phyloP scores from a whole-genome alignment of 495 filamentous ascomycete genomes.

The Diplogelasinospora grovesii region DNA sequence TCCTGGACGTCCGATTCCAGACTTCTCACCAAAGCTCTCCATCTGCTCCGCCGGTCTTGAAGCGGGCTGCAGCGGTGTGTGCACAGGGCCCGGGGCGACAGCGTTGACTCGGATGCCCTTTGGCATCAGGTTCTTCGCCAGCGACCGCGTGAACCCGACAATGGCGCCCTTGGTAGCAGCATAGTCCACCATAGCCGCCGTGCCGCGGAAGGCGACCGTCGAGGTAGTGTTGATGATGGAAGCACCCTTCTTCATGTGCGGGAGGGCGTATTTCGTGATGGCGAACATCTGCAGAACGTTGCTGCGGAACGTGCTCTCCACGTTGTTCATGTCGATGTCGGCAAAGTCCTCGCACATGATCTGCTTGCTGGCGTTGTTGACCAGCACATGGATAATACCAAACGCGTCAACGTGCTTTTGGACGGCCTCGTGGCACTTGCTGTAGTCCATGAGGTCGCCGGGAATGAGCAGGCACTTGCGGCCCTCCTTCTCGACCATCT shows the following conservation, averaged over 20 bases:
- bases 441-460: slow-evolving; percentile 42
- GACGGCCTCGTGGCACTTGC: slow-evolving; percentile 42
- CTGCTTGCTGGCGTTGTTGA: slow-evolving; percentile 59
- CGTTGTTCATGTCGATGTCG: slow-evolving; percentile 43
- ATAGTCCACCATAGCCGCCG: slow-evolving; percentile 50
- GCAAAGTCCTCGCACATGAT: slow-evolving; percentile 44
- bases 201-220: slow-evolving; percentile 49
- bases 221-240: slow-evolving; percentile 58
- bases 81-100: slow-evolving; percentile 54
- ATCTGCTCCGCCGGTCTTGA: slow-evolving; percentile 45
- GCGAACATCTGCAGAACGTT: slow-evolving; percentile 61
- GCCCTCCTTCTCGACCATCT: slow-evolving; percentile 41
- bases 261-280: slow-evolving; percentile 52
- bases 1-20: slow-evolving; percentile 45
- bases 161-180: slow-evolving; percentile 58
- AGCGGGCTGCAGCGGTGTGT: slow-evolving; percentile 54
- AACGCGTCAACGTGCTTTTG: slow-evolving; percentile 45
- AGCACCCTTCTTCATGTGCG: slow-evolving; percentile 48
- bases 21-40: slow-evolving; percentile 44
- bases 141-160: slow-evolving; percentile 49
- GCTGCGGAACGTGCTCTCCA: slow-evolving; percentile 47
- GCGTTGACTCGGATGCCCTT: slow-evolving; percentile 60
- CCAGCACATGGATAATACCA: slow-evolving; percentile 47
- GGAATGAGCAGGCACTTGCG: slow-evolving; percentile 39
- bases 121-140: slow-evolving; percentile 47